Base-by-base conservation (phyloP, 176 grass and related monocot genomes). In the Elaeis guineensis region DNA sequence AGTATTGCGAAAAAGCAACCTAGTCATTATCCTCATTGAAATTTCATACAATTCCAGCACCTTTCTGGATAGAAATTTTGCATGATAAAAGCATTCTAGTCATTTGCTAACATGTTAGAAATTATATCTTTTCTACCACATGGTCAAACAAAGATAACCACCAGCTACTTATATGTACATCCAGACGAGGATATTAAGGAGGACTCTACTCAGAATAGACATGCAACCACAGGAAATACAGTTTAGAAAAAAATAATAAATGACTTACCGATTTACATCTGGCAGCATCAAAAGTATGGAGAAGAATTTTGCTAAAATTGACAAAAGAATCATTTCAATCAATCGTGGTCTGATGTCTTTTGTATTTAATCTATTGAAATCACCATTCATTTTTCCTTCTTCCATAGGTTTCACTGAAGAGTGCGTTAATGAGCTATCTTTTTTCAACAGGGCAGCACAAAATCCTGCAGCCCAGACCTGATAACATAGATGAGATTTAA, bases 381-480 rank as follows among this genome's bases (percentile, higher is more conserved):
- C 62, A 58, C 75, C 64, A 67, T 85, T 74, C 29, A 63, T 20
- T 72, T 63, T 76, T 52, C 76, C 68, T 50, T 51, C 72, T 57
- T 87, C 76, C 66, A 44, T 4, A 21, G 56, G 68, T 64, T 88
- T 62, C 69, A 16, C 19, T 64, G 83, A 72, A 67, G 80, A 59
- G 28, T 50, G 77, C 57, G 69, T 61, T 58, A 74, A 67, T 64
- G 76, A 78, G 79, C 66, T 88, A 29, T 53, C 80, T 75, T 83
- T 92, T 85, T 88, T 91, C 52, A 92, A 52, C 63, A 97, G 63
- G 55, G 93, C 84, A 68, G 84, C 87, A 78, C 78, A 85, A 74
- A 97, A 97, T 63, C 93, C 93, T 74, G 87, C 93, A n/a, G 93
- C 87, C 87, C 87, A 97, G 19, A 97, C 83, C 93, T 96, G 77